phyloP scores from a whole-genome alignment of 495 filamentous ascomycete genomes.

The Aspergillus steynii region DNA sequence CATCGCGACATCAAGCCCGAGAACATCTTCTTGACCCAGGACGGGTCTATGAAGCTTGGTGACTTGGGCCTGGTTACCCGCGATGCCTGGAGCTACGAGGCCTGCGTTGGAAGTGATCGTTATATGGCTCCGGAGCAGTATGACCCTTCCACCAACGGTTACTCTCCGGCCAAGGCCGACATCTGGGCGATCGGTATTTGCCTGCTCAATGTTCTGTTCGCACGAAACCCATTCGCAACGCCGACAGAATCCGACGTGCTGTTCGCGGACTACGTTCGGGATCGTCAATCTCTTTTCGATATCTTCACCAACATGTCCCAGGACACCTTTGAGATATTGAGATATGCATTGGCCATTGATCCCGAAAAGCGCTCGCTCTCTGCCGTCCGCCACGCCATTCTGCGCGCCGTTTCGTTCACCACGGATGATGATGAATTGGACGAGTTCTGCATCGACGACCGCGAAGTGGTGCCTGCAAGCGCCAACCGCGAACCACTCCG shows the following conservation, averaged over 20 bases:
- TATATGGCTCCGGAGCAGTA: slow-evolving; percentile 99
- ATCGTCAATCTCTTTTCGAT: slow-evolving; percentile 94
- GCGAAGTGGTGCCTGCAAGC: slow-evolving; percentile 68
- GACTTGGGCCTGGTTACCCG: slow-evolving; percentile 92
- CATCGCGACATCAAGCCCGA: slow-evolving; percentile 99
- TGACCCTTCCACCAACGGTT: slow-evolving; percentile 79
- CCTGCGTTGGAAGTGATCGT: slow-evolving; percentile 91
- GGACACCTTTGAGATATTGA: slow-evolving; percentile 91
- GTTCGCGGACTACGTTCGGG: slow-evolving; percentile 87
- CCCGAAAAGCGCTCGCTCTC: slow-evolving; percentile 83
- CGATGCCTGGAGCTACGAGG: slow-evolving; percentile 84
- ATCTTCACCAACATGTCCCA: slow-evolving; percentile 98
- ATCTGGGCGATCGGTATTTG: slow-evolving; percentile 97
- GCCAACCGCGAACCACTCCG: slow-evolving; percentile 94
- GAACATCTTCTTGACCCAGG: slow-evolving; percentile 91
- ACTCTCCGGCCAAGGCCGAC: slow-evolving; percentile 91
- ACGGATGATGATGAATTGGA: slow-evolving; percentile 89
- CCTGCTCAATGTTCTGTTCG: slow-evolving; percentile 92
- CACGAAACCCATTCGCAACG: slow-evolving; percentile 88
- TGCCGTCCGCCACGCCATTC: slow-evolving; percentile 71
- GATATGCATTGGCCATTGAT: slow-evolving; percentile 84
- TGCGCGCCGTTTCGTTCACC: slow-evolving; percentile 85
- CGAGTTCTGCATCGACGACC: slow-evolving; percentile 88
- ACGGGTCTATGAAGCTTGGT: slow-evolving; percentile 90
- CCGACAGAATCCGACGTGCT: slow-evolving; percentile 84